Base-by-base conservation (phyloP, 176 grass and related monocot genomes). In the Avena sativa region DNA sequence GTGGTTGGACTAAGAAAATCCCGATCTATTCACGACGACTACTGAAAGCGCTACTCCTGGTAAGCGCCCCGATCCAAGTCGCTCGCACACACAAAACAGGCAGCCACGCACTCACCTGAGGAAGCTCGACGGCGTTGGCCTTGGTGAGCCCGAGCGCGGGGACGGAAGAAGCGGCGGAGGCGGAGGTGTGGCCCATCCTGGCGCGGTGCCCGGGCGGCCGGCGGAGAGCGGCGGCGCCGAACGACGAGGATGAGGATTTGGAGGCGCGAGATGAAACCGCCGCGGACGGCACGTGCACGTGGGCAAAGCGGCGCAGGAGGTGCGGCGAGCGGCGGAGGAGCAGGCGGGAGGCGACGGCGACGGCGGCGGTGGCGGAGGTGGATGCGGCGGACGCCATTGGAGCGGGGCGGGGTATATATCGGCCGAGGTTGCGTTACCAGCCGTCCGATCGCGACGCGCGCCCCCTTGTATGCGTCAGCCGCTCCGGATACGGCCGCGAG, bases 141-240 rank as follows among this genome's bases (percentile, higher is more conserved):
- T 94, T 93, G 47, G 97, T 99, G 34, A 99, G 89, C 0, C 97
- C 97, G 60, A 99, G 94, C 73, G 87, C 94, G 61, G 89, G 84
- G 9, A 14, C 71, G 4, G 65, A 32, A n/a, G 79, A 47, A 11
- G 48, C 65, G 49, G 84, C 44, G 38, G 88, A 61, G 16, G 90
- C 92, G 19, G 91, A 36, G 32, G 92, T 80, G 88, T 95, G 92
- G 0, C 85, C 97, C 97, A 96, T 98, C 73, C 92, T 53, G 84
- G 74, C 79, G 87, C 86, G 76, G 80, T 79, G 89, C 58, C 87
- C 83, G 51, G 85, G 57, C 74, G 73, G 71, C 16, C 77, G 81
- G 34, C 20, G 43, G 46, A 86, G 71, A 16, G 66, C 49, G 19
- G 17, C 81, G 30, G 74, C 13, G 72, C 17, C 74, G 78, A 26